Evolutionary conservation across 1,284 basidiomycete genomes (phyloP).

Genomic region (Gomphus bonarii): DNA sequence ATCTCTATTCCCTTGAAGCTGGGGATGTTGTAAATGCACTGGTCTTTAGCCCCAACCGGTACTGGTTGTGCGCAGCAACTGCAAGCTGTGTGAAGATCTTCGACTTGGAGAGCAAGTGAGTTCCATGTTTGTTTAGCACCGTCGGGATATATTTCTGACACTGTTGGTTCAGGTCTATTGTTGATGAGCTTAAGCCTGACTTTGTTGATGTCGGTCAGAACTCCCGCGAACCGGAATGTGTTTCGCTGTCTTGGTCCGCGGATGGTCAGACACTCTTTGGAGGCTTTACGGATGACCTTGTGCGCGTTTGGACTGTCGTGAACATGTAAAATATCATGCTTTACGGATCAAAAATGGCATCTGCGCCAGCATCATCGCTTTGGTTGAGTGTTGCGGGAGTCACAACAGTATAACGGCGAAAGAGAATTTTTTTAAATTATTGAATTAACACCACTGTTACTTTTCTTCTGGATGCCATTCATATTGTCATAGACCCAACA

Average conservation of each 20-base stretch:
- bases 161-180: slow-evolving; percentile 66
- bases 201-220: slow-evolving; percentile 74
- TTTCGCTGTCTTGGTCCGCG: slow-evolving; percentile 97
- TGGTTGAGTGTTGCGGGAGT: too few relatives aligned
- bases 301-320: slow-evolving; percentile 88
- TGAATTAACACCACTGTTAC: too few relatives aligned
- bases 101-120: slow-evolving; percentile 94
- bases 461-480: too few relatives aligned
- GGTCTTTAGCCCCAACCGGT: slow-evolving; percentile 98
- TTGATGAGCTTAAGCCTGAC: slow-evolving; percentile 96
- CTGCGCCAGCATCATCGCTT: background rate
- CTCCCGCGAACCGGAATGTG: slow-evolving; percentile 87
- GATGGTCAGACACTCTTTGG: slow-evolving; percentile 97
- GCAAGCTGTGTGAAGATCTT: slow-evolving; percentile 99
- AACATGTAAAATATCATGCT: slow-evolving; percentile 32
- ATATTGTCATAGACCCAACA: too few relatives aligned
- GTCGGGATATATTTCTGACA: background rate
- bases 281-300: slow-evolving; percentile 87
- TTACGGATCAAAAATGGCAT: slow-evolving; percentile 4
- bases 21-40: slow-evolving; percentile 98
- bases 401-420: too few relatives aligned
- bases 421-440: too few relatives aligned
- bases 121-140: slow-evolving; percentile 19
- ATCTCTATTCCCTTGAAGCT: slow-evolving; percentile 99
- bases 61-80: slow-evolving; percentile 99